Evolutionary conservation across 106 monocot genomes (phyloP).

Genomic region (Dioscorea alata): DNA sequence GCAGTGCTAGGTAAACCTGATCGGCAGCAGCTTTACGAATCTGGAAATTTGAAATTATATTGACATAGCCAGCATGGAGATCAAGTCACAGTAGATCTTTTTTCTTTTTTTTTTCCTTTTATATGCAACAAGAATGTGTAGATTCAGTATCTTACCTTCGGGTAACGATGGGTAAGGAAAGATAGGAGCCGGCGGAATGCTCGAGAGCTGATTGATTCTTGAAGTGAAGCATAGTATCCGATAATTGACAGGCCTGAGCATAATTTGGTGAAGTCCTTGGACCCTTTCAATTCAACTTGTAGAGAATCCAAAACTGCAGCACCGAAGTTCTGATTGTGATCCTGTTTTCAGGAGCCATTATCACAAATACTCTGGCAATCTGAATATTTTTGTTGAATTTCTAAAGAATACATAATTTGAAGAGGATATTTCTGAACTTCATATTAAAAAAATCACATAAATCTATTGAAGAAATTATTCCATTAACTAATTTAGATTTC

Average conservation of each 20-base stretch:
- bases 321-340: constrained; percentile 32
- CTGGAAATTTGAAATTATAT: constrained; percentile 16
- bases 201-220: constrained; percentile 28
- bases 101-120: too few relatives aligned
- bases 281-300: constrained; percentile 63
- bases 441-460: too few relatives aligned
- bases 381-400: too few relatives aligned
- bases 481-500: too few relatives aligned
- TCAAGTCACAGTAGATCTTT: too few relatives aligned
- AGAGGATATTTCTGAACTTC: too few relatives aligned
- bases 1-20: constrained; percentile 84
- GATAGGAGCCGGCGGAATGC: constrained; percentile 63
- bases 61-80: not conserved
- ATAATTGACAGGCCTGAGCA: constrained; percentile 77
- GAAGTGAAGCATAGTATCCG: constrained; percentile 71
- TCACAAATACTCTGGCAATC: too few relatives aligned
- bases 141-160: constrained; percentile 50
- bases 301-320: constrained; percentile 53
- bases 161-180: constrained; percentile 82
- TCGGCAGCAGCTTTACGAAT: constrained; percentile 83
- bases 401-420: too few relatives aligned
- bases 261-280: constrained; percentile 92
- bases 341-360: constrained; percentile 15
- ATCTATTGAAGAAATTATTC: too few relatives aligned
- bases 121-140: too few relatives aligned